Base-by-base conservation (phyloP, 2,329 filamentous ascomycete genomes). In the Alternaria gansuensis region DNA sequence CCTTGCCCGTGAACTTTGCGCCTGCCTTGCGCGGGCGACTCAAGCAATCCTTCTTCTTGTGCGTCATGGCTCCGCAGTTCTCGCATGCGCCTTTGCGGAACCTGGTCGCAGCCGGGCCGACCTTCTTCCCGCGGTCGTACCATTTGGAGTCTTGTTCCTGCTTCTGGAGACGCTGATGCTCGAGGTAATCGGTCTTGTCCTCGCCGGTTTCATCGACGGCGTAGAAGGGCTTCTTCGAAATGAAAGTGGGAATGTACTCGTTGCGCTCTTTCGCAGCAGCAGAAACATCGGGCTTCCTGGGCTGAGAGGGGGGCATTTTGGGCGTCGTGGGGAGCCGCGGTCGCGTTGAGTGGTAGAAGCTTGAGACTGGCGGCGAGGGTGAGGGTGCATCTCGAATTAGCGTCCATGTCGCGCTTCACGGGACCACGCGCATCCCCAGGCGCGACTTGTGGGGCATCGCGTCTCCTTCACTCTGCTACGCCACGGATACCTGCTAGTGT, bases 31-130 rank as follows among this genome's bases (percentile, higher is more conserved):
- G 87, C 29, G 93, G 95, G 53, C 95, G 86, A 72, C 90, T 92
- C 50, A 99, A 80, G 75, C 95, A 99, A 74, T 98, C 94, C 75
- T 96, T 97, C 51, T 88, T 90, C 80, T 96, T 96, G 80, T 99
- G 95, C 65, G 91, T 93, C 91, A 98, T 96, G 57, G 93, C 90
- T 71, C 95, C 95, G 81, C 95, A 99, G 80, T 99, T 99, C 79
- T 98, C 94, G 81, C 95, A 99, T 52, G 95, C 94, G 74, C 96
- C 95, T 82, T 98, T 99, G 66, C 96, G 91, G 77, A 91, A 99
- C 75, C 97, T 99, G 66, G 95, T 99, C 50, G 94, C 93, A 0
- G 93, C 93, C 4, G 92, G 92, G 0, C 91, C 93, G 10, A 86
- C 80, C 75, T 92, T 94, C 80, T 90, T 90, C 51, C 93, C 93